These are phyloP conservation scores for Chalaropsis thielavioides DNA, from an alignment of 2,329 filamentous ascomycete genomes.

Conservation along the genomic window DNA sequence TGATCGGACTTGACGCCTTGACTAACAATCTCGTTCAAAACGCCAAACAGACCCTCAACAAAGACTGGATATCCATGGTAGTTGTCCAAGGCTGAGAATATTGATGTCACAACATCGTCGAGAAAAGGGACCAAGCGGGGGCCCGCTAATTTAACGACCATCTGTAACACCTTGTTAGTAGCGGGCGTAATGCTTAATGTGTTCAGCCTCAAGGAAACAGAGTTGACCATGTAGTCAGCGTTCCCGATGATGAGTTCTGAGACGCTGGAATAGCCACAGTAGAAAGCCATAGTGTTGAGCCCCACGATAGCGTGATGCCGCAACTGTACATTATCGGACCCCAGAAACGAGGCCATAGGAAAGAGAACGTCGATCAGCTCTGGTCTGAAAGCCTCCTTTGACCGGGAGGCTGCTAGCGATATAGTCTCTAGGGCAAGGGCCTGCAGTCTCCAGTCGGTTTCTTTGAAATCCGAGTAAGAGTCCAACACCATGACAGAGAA, in stretches of 20 bases:
- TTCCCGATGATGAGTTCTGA: conserved; percentile 76
- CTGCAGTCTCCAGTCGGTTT: conserved; percentile 54
- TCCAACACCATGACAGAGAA: conserved; percentile 50
- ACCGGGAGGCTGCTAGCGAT: conserved; percentile 56
- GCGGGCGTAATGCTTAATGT: conserved; percentile 85
- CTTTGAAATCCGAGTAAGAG: conserved; percentile 34
- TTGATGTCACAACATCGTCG: conserved; percentile 78
- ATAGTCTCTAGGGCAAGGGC: conserved; percentile 70
- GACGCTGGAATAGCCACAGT: conserved; percentile 61
- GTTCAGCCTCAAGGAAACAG: conserved; percentile 75
- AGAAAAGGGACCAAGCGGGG: conserved; percentile 70
- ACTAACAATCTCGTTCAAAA: conserved; percentile 68
- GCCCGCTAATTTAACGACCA: conserved; percentile 87
- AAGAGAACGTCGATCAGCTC: conserved; percentile 88
- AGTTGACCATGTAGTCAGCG: conserved; percentile 92
- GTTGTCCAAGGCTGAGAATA: conserved; percentile 85
- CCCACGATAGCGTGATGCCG: conserved; percentile 71
- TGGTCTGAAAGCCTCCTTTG: conserved; percentile 55
- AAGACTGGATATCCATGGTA: conserved; percentile 86
- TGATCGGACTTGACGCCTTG: conserved; percentile 53
- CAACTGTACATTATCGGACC: conserved; percentile 51
- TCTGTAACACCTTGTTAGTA: conserved; percentile 74
- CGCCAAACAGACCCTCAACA: conserved; percentile 71
- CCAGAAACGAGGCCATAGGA: conserved; percentile 76
- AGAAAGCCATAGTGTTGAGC: conserved; percentile 61